A percentile compares a stretch with the other conserved stretches of the same genome.
These are phyloP conservation scores for Ogataea thermomethanolica DNA, from an alignment of 805 yeast genomes.

Conservation along the genomic window DNA sequence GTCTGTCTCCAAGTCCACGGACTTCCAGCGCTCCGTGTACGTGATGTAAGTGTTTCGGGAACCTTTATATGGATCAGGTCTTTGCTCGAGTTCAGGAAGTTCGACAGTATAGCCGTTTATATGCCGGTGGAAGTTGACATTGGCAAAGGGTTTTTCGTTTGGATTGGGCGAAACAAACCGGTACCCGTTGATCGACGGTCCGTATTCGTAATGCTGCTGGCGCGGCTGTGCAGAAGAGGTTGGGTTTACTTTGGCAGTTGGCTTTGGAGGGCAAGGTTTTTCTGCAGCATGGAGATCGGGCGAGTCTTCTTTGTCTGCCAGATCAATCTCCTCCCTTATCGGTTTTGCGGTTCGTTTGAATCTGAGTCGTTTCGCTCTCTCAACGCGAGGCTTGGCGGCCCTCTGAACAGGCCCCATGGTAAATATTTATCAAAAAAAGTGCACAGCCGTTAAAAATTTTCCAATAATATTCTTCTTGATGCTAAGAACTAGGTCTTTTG, in stretches of 20 bases:
- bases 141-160: constrained; percentile 6
- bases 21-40: constrained; percentile 20
- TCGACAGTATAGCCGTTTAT: constrained; percentile 11
- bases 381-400: not conserved
- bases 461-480: not conserved
- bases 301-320: too few relatives aligned
- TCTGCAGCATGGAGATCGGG: too few relatives aligned
- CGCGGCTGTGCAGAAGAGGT: too few relatives aligned
- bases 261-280: too few relatives aligned
- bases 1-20: constrained; percentile 14
- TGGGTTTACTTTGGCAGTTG: too few relatives aligned
- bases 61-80: constrained; percentile 16
- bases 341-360: constrained; percentile 1
- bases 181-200: constrained; percentile 40
- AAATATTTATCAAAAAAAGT: not conserved
- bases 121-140: constrained; percentile 15
- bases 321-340: not conserved
- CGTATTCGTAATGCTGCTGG: constrained; percentile 28
- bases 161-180: constrained; percentile 37
- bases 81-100: constrained; percentile 2
- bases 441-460: constrained; percentile 11
- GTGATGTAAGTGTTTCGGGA: constrained; percentile 21
- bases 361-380: not conserved
- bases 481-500: constrained; percentile 3
- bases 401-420: not conserved